Conservation (phyloP, 179 eudicot genomes). For the Spergularia azorica region DNA sequence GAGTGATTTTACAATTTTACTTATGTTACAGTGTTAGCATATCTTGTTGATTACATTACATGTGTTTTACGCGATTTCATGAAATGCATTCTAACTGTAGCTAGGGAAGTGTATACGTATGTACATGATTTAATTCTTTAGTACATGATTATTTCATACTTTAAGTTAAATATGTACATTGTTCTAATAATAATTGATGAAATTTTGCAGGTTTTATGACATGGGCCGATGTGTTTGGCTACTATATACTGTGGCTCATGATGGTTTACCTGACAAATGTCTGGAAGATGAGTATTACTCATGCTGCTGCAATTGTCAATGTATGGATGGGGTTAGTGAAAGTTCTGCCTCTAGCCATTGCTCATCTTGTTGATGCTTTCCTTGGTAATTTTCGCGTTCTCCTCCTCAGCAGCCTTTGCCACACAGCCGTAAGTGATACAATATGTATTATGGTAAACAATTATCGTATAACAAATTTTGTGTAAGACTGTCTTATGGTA, state of each 20-base stretch:
- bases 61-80: too few relatives aligned
- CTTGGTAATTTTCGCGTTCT: constrained; percentile 46
- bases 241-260: constrained; percentile 47
- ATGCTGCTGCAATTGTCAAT: constrained; percentile 62
- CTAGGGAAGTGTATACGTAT: too few relatives aligned
- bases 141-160: too few relatives aligned
- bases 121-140: too few relatives aligned
- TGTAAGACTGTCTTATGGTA: not conserved
- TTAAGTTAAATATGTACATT: not conserved
- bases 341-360: constrained; percentile 31
- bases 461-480: not conserved
- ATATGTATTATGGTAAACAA: not conserved
- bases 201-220: constrained; percentile 35
- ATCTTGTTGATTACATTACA: too few relatives aligned
- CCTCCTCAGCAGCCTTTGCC: constrained; percentile 46
- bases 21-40: too few relatives aligned
- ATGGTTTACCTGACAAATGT: constrained; percentile 53
- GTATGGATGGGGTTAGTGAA: constrained; percentile 40
- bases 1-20: too few relatives aligned
- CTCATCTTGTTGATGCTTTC: constrained; percentile 44
- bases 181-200: not conserved
- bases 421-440: constrained; percentile 39
- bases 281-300: constrained; percentile 49
- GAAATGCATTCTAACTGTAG: too few relatives aligned
- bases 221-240: constrained; percentile 53